Evolutionary conservation across 305 asterid genomes (phyloP), one percentile per base, ranked within the genome.

Genomic region (Solanum aculeatissimum): DNA sequence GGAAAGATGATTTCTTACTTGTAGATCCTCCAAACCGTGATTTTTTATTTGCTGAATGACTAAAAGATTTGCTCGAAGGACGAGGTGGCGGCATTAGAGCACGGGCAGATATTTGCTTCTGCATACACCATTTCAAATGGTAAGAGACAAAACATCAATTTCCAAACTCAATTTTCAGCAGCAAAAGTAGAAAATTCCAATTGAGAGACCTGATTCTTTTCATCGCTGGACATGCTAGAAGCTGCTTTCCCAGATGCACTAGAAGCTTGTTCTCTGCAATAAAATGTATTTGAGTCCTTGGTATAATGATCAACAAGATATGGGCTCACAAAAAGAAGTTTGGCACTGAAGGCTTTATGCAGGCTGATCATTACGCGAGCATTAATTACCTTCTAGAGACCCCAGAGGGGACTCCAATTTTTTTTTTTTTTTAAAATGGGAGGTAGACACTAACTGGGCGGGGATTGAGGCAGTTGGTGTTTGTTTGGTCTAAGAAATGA

Each of bases 71-170:
- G 60, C 89, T 84, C 13, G 97, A 93, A 85, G 98, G 95, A 84
- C 97, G 93, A 49, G 98, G 98, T 55, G 98, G 98, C 21, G 98
- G 99, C 99, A 96, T 95, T 62, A 93, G 89, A 86, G 92, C 95
- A 85, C 98, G 98, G 83, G 98, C 98, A 77, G 98, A 92, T 80
- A 92, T 88, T 86, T 92, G 95, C 86, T 85, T 93, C 99, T 96
- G 89, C 78, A 86, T 23, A 43, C 85, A 85, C 55, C 68, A 84
- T 86, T 78, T 49, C 57, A 43, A 25, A 53, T 32, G 60, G 55
- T 62, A 55, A 81, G 86, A 54, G 10, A 51, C 62, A 29, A 77
- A 29, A 87, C 60, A 82, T 62, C 42, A 53, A 42, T 81, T 58
- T 51, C 53, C 79, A 3, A 75, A 49, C 86, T 60, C 83, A 68